Conservation (phyloP, 768 basidiomycete genomes). For the Russula lepida region DNA sequence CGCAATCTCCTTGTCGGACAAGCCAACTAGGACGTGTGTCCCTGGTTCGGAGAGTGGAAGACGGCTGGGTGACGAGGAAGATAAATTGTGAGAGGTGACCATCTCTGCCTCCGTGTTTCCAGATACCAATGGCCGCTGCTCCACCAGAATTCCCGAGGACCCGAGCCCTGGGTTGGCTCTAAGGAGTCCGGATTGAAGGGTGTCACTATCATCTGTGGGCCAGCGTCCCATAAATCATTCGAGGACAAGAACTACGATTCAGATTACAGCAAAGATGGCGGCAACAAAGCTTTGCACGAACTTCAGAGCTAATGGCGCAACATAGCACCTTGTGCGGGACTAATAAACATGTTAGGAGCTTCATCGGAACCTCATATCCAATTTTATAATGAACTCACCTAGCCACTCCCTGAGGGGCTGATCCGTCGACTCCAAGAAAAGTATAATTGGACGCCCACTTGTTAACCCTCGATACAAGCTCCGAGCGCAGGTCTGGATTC, state of each 20-base stretch:
- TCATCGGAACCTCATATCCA: background rate
- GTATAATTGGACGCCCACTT: background rate
- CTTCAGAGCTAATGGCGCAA: conserved; percentile 22
- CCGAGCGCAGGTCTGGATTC: background rate
- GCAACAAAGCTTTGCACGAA: conserved; percentile 7
- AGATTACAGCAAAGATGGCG: background rate
- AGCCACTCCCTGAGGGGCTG: background rate
- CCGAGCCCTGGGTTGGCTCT: background rate
- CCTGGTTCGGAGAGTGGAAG: background rate
- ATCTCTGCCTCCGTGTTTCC: background rate
- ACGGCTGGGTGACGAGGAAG: background rate
- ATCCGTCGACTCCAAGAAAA: background rate
- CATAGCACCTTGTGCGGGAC: conserved; percentile 22
- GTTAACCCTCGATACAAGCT: conserved; percentile 6
- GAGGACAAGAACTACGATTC: background rate
- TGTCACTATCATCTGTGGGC: background rate
- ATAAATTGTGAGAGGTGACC: background rate
- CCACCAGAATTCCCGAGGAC: background rate
- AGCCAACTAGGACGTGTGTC: background rate
- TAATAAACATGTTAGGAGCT: background rate
- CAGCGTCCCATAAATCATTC: background rate
- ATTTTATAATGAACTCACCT: conserved; percentile 2
- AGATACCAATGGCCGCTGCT: background rate
- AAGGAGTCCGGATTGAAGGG: background rate
- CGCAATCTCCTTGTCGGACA: conserved; percentile 11